phyloP scores from a whole-genome alignment of 2,329 filamentous ascomycete species.

The Talaromyces sp. region DNA sequence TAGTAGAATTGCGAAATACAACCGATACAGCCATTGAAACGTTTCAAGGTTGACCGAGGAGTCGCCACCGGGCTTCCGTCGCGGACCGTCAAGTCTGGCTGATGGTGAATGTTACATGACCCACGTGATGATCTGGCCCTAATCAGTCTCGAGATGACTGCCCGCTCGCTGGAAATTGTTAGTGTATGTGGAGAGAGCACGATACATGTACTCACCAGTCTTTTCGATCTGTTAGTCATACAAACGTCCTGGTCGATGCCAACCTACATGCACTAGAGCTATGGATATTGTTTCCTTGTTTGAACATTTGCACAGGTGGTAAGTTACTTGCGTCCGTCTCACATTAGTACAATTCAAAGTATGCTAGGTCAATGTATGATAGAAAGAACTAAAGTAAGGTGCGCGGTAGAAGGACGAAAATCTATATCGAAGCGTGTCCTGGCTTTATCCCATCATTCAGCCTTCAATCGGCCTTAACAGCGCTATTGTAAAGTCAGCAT shows the following conservation, averaged over 20 bases:
- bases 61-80: slow-evolving; percentile 6
- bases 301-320: neutral
- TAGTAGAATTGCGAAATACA: neutral
- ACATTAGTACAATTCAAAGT: neutral
- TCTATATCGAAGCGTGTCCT: neutral
- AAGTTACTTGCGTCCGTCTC: neutral
- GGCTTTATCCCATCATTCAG: neutral
- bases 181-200: neutral
- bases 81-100: neutral
- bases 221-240: neutral
- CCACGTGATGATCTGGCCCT: neutral
- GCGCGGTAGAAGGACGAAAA: neutral
- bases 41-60: neutral
- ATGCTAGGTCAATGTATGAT: neutral
- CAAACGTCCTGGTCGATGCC: neutral
- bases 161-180: too few relatives aligned
- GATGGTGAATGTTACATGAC: neutral
- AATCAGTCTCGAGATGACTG: neutral
- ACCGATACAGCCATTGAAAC: neutral
- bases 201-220: neutral
- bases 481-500: slow-evolving; percentile 13
- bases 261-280: neutral
- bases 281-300: neutral
- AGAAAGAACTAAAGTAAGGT: neutral
- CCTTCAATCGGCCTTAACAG: slow-evolving; percentile 18